Conservation (phyloP, 768 basidiomycete species). For the Lactarius sanguifluus region DNA sequence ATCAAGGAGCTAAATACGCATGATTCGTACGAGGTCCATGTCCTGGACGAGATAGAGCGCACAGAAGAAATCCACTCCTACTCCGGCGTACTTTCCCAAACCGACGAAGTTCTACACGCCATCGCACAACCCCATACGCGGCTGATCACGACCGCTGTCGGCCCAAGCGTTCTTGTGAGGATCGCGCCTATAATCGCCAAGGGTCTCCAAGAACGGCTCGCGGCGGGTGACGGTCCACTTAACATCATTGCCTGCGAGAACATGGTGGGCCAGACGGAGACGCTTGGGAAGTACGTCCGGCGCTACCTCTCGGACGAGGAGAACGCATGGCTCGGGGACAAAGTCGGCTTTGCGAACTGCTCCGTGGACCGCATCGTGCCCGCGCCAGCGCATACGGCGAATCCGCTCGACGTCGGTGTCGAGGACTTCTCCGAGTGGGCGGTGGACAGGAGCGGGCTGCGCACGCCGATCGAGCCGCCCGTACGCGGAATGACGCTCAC, state of each 20-base stretch:
- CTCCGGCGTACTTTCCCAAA: slow-evolving; percentile 31
- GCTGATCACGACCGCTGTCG: slow-evolving; percentile 42
- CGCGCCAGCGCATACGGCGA: slow-evolving; percentile 25
- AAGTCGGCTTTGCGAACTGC: slow-evolving; percentile 45
- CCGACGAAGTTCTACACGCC: slow-evolving; percentile 23
- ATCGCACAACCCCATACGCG: slow-evolving; percentile 33
- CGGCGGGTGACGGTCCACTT: slow-evolving; percentile 30
- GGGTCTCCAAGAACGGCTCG: slow-evolving; percentile 36
- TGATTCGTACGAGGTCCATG: slow-evolving; percentile 36
- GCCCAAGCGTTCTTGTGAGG: slow-evolving; percentile 37
- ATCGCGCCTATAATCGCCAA: slow-evolving; percentile 39
- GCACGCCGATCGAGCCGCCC: slow-evolving; percentile 32
- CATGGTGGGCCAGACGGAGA: slow-evolving; percentile 39
- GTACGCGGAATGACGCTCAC: slow-evolving; percentile 37
- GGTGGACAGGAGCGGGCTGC: slow-evolving; percentile 38
- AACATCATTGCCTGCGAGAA: slow-evolving; percentile 46
- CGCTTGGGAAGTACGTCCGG: slow-evolving; percentile 36
- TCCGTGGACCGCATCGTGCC: slow-evolving; percentile 43
- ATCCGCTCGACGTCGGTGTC: slow-evolving; percentile 41
- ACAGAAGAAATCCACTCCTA: slow-evolving; percentile 29
- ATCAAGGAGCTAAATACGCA: slow-evolving; percentile 38
- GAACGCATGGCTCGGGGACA: slow-evolving; percentile 32
- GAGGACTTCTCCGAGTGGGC: slow-evolving; percentile 45
- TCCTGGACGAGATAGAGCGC: slow-evolving; percentile 35
- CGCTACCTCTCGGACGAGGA: slow-evolving; percentile 36